phyloP scores from a whole-genome alignment of 257 asterid species.

The Nicotiana paniculata region DNA sequence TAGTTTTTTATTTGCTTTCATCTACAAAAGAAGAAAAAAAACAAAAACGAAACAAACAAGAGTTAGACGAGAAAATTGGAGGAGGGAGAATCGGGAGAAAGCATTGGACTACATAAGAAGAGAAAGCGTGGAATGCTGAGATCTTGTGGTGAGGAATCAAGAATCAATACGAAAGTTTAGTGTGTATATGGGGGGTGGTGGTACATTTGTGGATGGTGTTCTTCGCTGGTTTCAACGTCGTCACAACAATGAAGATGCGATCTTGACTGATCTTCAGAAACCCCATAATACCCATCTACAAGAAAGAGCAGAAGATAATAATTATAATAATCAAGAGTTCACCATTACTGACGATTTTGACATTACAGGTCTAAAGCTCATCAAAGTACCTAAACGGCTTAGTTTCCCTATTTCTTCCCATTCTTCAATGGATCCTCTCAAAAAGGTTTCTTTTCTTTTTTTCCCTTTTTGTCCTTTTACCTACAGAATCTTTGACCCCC shows the following conservation, averaged over 20 bases:
- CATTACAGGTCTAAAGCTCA: slow-evolving; percentile 54
- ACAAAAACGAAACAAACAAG: no score
- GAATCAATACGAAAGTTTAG: slow-evolving; percentile 32
- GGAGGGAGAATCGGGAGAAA: slow-evolving; percentile 16
- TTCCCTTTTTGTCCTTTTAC: not conserved
- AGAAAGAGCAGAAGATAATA: slow-evolving; percentile 11
- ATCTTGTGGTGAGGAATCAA: slow-evolving; percentile 35
- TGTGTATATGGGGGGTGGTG: slow-evolving; percentile 76
- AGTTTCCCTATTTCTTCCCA: slow-evolving; percentile 26
- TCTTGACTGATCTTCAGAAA: slow-evolving; percentile 7
- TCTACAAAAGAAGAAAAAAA: not conserved
- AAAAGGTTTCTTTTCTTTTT: slow-evolving; percentile 39
- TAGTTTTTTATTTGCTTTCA: not conserved
- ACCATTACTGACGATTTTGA: slow-evolving; percentile 52
- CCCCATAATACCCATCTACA: not conserved
- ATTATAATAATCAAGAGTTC: slow-evolving; percentile 5
- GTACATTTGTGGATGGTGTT: slow-evolving; percentile 79
- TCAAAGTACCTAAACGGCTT: slow-evolving; percentile 69
- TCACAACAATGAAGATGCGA: slow-evolving; percentile 26
- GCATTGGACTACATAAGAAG: not conserved
- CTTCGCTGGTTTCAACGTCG: slow-evolving; percentile 76
- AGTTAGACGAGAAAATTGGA: no score
- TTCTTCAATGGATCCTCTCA: slow-evolving; percentile 66
- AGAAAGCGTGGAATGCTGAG: slow-evolving; percentile 24
- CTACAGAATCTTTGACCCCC: not conserved